These are phyloP conservation scores for Xylariaceae sp. DNA, from an alignment of 2,329 filamentous ascomycete genomes.

Conservation along the genomic window DNA sequence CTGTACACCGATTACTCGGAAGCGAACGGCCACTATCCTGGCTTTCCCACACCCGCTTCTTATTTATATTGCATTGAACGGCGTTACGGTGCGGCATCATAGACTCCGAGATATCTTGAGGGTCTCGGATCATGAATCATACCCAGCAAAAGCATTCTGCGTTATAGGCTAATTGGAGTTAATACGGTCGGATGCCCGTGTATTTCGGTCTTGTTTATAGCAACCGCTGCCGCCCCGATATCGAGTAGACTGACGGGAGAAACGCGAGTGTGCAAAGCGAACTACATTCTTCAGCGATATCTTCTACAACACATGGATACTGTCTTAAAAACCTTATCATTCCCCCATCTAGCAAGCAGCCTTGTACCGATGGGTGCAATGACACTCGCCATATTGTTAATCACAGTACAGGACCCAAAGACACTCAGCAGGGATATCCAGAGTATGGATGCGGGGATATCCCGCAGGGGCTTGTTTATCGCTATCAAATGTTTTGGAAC, in stretches of 20 bases:
- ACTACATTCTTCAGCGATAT: constrained; percentile 21
- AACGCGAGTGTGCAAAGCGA: constrained; percentile 12
- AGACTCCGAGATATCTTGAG: constrained; percentile 34
- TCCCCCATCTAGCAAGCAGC: constrained; percentile 5
- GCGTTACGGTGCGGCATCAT: constrained; percentile 42
- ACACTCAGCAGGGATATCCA: too few species aligned
- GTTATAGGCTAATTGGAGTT: constrained; percentile 43
- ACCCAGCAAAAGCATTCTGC: constrained; percentile 44
- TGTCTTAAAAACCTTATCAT: too few species aligned
- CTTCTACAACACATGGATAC: constrained; percentile 10
- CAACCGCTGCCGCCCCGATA: constrained; percentile 3
- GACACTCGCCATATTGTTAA: neutral
- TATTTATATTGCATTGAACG: constrained; percentile 41
- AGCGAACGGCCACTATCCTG: constrained; percentile 2
- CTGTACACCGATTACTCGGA: constrained; percentile 20
- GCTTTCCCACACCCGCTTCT: constrained; percentile 12
- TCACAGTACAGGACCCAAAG: neutral
- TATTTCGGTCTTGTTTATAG: constrained; percentile 25
- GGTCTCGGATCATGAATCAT: constrained; percentile 42
- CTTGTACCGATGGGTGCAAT: constrained; percentile 3
- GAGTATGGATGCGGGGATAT: neutral
- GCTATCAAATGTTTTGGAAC: neutral
- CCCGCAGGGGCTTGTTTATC: neutral
- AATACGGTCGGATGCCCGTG: constrained; percentile 28
- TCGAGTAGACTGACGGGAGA: constrained; percentile 9